Percentiles rank a stretch among this genome's conserved stretches.
phyloP scores from a whole-genome alignment of 208 protist species.

The Zelonia costaricensis region DNA sequence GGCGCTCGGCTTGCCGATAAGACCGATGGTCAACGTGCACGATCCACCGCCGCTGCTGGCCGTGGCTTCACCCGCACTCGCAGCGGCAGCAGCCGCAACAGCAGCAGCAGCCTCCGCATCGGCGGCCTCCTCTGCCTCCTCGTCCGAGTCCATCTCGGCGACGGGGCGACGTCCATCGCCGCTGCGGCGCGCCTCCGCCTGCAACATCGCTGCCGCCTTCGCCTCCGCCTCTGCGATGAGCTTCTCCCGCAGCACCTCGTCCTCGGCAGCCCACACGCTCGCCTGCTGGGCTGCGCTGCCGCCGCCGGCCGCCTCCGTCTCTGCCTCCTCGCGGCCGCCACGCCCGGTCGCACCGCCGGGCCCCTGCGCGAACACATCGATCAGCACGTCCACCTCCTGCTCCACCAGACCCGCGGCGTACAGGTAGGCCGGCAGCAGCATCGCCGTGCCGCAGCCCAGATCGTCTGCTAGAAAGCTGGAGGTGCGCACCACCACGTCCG shows the following conservation, averaged over 20 bases:
- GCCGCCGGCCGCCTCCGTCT: conserved; percentile 7
- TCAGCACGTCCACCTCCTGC: conserved; percentile 34
- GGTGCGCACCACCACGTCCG: conserved; percentile 33
- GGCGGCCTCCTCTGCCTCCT: conserved; percentile 2
- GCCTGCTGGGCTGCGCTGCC: not conserved
- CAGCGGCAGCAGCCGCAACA: not conserved
- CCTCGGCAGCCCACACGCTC: conserved; percentile 38
- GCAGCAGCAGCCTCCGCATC: not conserved
- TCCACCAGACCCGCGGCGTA: conserved; percentile 44
- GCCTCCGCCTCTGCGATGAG: conserved; percentile 42
- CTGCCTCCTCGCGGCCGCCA: conserved; percentile 7
- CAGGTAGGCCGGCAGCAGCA: conserved; percentile 72
- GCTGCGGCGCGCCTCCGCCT: conserved; percentile 8
- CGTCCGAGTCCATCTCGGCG: not conserved
- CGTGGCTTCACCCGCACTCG: not conserved
- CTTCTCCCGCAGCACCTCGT: conserved; percentile 32
- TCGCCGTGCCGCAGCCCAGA: conserved; percentile 37
- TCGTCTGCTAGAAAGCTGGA: conserved; percentile 54
- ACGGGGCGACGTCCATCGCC: not conserved
- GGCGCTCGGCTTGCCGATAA: conserved; percentile 93
- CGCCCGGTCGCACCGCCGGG: conserved; percentile 2
- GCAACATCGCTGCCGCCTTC: conserved; percentile 27
- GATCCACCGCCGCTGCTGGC: conserved; percentile 36
- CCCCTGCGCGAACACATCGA: conserved; percentile 28
- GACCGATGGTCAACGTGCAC: conserved; percentile 87